Evolutionary conservation across 305 asterid genomes (phyloP).

Genomic region (Fraxinus nigra): DNA sequence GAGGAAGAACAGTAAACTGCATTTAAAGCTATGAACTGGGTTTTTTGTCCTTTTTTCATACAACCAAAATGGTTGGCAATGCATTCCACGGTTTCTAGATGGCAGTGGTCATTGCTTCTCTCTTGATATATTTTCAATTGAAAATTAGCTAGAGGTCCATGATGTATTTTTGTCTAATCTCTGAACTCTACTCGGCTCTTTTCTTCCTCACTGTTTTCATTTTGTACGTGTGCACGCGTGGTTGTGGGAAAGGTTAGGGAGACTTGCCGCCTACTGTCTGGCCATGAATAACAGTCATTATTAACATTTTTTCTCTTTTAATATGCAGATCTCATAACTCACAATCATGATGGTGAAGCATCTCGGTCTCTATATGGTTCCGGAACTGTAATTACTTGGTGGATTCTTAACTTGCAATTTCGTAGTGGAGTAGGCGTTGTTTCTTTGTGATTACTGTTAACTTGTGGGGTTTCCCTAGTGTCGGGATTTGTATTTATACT

Average conservation of each 20-base stretch:
- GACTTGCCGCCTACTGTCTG: not conserved
- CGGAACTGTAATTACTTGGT: conserved; percentile 10
- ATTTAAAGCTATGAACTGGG: not conserved
- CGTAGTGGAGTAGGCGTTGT: conserved; percentile 10
- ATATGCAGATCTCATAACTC: conserved; percentile 29
- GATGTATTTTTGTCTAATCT: not conserved
- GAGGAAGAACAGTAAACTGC: not conserved
- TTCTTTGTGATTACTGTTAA: conserved; percentile 6
- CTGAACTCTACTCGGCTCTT: not conserved
- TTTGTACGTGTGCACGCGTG: not conserved
- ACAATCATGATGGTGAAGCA: conserved; percentile 17
- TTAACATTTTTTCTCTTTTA: not conserved
- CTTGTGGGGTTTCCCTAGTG: conserved; percentile 12
- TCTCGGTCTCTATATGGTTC: conserved; percentile 1
- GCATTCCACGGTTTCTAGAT: not conserved
- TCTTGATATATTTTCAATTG: not conserved
- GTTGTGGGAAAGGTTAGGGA: not conserved
- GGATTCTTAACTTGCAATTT: conserved; percentile 13
- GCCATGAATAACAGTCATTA: not conserved
- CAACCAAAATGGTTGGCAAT: not conserved
- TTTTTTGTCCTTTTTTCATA: not conserved
- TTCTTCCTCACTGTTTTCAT: not conserved
- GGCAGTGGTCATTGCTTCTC: not conserved
- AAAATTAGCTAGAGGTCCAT: not conserved
- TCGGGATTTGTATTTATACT: conserved; percentile 1